phyloP scores from a whole-genome alignment of 805 yeast species.

The Danielozyma ontarioensis region DNA sequence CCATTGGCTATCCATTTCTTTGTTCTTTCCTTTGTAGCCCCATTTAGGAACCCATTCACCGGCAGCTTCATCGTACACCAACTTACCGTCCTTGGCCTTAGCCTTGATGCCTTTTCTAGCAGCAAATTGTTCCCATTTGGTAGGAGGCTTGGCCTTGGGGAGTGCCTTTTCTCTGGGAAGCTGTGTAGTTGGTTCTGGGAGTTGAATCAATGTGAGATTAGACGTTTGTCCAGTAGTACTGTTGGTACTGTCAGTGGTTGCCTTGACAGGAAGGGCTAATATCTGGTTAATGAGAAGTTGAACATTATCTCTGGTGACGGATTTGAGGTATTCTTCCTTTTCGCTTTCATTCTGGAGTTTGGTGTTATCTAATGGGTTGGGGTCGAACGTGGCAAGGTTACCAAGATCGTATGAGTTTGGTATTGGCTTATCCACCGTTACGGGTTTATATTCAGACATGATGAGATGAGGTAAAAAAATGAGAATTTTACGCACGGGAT shows the following conservation, averaged over 20 bases:
- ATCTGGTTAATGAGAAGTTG: conserved; percentile 89
- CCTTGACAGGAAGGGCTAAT: conserved; percentile 80
- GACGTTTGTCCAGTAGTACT: conserved; percentile 60
- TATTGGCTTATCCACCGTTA: conserved; percentile 84
- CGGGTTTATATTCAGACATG: conserved; percentile 47
- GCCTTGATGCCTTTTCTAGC: conserved; percentile 90
- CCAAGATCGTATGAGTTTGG: conserved; percentile 90
- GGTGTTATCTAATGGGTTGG: conserved; percentile 72
- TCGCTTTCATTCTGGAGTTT: conserved; percentile 49
- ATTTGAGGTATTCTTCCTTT: conserved; percentile 59
- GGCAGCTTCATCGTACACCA: conserved; percentile 81
- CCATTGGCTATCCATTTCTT: conserved; percentile 87
- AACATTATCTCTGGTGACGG: conserved; percentile 82
- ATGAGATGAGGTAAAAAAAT: too few species aligned
- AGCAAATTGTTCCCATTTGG: conserved; percentile 97
- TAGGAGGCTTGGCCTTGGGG: conserved; percentile 87
- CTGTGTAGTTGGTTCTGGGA: conserved; percentile 78
- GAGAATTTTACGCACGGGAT: too few species aligned
- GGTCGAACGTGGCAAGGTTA: conserved; percentile 82
- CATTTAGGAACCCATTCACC: conserved; percentile 98
- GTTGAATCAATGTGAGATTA: conserved; percentile 72
- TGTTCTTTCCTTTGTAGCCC: conserved; percentile 95
- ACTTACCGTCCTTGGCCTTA: conserved; percentile 84
- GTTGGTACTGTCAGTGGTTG: conserved; percentile 70
- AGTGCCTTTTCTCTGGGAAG: conserved; percentile 94